A percentile compares a stretch with the other conserved stretches of the same genome.
These are phyloP conservation scores for Cytospora mali DNA, from an alignment of 2,329 filamentous ascomycete species.

Conservation along the genomic window DNA sequence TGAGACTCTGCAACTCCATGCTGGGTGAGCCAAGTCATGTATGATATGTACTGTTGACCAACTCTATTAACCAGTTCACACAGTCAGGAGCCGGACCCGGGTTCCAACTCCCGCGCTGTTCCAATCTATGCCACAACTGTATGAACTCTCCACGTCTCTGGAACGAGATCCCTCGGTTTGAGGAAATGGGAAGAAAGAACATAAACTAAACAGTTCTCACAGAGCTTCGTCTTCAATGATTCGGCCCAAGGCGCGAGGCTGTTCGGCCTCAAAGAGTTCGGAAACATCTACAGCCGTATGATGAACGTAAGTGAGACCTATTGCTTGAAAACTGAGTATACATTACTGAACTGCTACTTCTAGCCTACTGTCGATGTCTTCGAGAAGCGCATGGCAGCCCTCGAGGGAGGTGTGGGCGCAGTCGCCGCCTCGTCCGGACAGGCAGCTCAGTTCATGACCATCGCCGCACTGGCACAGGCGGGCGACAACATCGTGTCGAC, in stretches of 20 bases:
- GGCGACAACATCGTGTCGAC: constrained; percentile 95
- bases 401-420: constrained; percentile 88
- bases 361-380: constrained; percentile 93
- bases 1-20: constrained; percentile 84
- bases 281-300: constrained; percentile 97
- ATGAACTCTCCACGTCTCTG: constrained; percentile 32
- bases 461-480: constrained; percentile 78
- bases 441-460: constrained; percentile 88
- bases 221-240: constrained; percentile 94
- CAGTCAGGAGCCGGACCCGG: constrained; percentile 77
- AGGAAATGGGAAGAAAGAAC: too few species aligned
- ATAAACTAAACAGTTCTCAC: constrained; percentile 27
- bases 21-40: constrained; percentile 60
- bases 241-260: constrained; percentile 92
- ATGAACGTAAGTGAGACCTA: constrained; percentile 71
- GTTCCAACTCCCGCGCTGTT: constrained; percentile 86
- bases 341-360: background rate
- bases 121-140: constrained; percentile 94
- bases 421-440: constrained; percentile 86
- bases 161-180: too few species aligned
- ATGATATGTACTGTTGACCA: background rate
- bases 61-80: constrained; percentile 14
- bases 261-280: constrained; percentile 94
- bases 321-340: background rate
- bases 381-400: constrained; percentile 92